Evolutionary conservation across 805 yeast genomes (phyloP).

Genomic region (Teunomyces barrocoloradensis): DNA sequence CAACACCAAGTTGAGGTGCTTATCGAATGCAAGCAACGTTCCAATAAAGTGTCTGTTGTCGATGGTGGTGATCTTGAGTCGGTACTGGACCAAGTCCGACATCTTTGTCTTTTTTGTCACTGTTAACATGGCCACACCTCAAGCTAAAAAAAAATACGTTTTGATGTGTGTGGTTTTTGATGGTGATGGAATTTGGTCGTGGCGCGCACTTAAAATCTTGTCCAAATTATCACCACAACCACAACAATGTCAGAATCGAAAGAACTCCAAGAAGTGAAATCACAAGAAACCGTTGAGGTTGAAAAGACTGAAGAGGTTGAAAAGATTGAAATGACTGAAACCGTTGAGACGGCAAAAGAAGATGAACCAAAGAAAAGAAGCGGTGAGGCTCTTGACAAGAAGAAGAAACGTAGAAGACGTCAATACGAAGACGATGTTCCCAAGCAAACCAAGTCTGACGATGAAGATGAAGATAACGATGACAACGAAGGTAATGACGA

Average conservation of each 20-base stretch:
- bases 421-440: slow-evolving; percentile 59
- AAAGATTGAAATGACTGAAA: slow-evolving; percentile 6
- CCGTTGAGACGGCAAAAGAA: slow-evolving; percentile 6
- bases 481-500: slow-evolving; percentile 50
- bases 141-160: neutral
- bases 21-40: slow-evolving; percentile 81
- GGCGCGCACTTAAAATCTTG: neutral
- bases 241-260: too few relatives aligned
- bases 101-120: slow-evolving; percentile 34
- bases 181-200: slow-evolving; percentile 1
- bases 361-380: slow-evolving; percentile 13
- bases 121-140: neutral
- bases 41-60: slow-evolving; percentile 82
- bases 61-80: slow-evolving; percentile 68
- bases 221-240: neutral
- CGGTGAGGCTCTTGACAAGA: slow-evolving; percentile 17
- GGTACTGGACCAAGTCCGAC: slow-evolving; percentile 70
- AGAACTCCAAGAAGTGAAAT: too few relatives aligned
- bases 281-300: neutral
- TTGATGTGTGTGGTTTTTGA: neutral
- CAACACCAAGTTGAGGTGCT: slow-evolving; percentile 81
- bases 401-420: slow-evolving; percentile 58
- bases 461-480: slow-evolving; percentile 45
- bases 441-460: slow-evolving; percentile 34
- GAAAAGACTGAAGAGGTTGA: neutral